Base-by-base conservation (phyloP, 495 filamentous ascomycete genomes). In the Haplographium delicatum region DNA sequence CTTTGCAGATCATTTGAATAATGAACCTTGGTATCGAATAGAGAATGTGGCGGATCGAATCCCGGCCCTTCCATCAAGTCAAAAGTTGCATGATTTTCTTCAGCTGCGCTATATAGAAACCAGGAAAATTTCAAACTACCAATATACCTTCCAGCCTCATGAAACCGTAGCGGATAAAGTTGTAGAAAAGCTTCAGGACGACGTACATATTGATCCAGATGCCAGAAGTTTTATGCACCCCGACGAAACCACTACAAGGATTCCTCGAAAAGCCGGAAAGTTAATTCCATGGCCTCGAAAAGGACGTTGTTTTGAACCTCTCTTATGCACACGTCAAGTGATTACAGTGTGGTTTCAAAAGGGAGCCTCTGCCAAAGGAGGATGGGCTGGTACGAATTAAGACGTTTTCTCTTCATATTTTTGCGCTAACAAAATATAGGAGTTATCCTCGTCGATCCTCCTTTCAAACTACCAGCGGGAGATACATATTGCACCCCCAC, bases 381-480 rank as follows among this genome's bases (percentile, higher is more conserved):
- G 47, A 16, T 50, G 47, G 47, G 41, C 26, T 10, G 34, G 47
- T 41, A 50, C 19, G 9, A 28, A 6, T 8, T 31, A 4, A 6
- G 15, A 46, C 23, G 13, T n/a, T 33, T 13, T 8, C 9, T 30
- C 13, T 5, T 18, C 8, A 5, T 40, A 4, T 6, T 4, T 41
- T 4, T 5, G 4, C 5, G 5, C 16, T 35, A 9, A 33, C 15
- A 25, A 11, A 13, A 6, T n/a, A 10, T 39, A 60, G 57, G 41
- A 24, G 26, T 60, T n/a, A 39, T 60, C 25, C 57, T 60, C 20
- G 42, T 60, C 11, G 57, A 60, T 30, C 53, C 47, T 11, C 53
- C 57, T 6, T 56, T 60, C 43, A 46, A 25, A 35, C 20, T 52
- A 3, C 39, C 42, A 9, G 19, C 37, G 9, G 35, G 35, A 25